phyloP scores from a whole-genome alignment of 225 moss, liverwort and hornwort species.

The Pseudisothecium myosuroides region DNA sequence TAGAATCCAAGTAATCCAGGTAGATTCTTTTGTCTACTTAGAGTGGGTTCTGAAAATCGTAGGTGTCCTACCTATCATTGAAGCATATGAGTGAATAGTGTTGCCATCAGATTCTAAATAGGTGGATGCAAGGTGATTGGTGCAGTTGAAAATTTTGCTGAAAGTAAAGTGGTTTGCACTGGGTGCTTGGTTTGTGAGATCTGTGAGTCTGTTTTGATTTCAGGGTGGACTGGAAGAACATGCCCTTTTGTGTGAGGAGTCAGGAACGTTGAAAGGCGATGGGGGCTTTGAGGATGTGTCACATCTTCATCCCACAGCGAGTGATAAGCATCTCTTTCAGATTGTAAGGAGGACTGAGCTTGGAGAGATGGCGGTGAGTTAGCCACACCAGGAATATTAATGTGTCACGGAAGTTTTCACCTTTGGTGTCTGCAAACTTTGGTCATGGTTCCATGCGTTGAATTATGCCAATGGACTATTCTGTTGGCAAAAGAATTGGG shows the following conservation, averaged over 20 bases:
- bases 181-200: not conserved
- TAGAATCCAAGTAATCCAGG: not conserved
- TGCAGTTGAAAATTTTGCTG: not conserved
- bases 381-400: not conserved
- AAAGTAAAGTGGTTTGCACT: not conserved
- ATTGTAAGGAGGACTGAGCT: constrained; percentile 85
- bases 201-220: not conserved
- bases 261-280: constrained; percentile 9
- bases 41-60: not conserved
- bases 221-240: constrained; percentile 43
- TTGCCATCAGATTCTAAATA: not conserved
- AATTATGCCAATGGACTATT: not conserved
- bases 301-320: constrained; percentile 5
- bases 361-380: constrained; percentile 91
- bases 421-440: not conserved
- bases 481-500: not conserved
- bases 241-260: constrained; percentile 23
- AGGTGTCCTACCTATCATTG: not conserved
- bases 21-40: not conserved
- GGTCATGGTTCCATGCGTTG: not conserved
- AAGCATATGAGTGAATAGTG: not conserved
- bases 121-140: not conserved
- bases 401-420: not conserved
- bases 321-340: constrained; percentile 44
- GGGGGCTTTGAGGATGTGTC: constrained; percentile 13